A percentile compares a stretch with the other conserved stretches of the same genome.
phyloP scores from a whole-genome alignment of 345 rosid genomes.

The Adansonia digitata region DNA sequence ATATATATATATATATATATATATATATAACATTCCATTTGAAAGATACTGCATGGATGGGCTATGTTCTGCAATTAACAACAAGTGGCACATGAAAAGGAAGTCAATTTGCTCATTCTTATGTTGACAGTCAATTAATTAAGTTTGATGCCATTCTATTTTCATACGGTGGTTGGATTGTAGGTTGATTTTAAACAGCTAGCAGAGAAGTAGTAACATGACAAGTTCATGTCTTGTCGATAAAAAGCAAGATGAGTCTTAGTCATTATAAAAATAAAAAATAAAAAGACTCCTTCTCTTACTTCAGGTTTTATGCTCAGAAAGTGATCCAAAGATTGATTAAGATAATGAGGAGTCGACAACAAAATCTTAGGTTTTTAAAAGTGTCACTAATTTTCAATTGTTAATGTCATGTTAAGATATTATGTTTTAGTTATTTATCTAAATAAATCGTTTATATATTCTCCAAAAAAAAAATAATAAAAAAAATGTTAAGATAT shows the following conservation, averaged over 20 bases:
- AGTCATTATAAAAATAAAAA: too few relatives aligned
- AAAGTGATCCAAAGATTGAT: slow-evolving; percentile 19
- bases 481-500: too few relatives aligned
- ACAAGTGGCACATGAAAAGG: not conserved
- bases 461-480: too few relatives aligned
- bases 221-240: not conserved
- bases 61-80: not conserved
- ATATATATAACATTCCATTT: too few relatives aligned
- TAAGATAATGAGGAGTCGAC: not conserved
- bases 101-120: not conserved
- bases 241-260: not conserved
- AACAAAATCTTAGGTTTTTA: not conserved
- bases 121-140: not conserved
- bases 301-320: not conserved
- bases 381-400: not conserved
- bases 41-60: too few relatives aligned
- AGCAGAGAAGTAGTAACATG: not conserved
- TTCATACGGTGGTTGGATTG: not conserved
- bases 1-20: too few relatives aligned
- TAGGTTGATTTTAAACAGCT: not conserved
- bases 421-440: slow-evolving; percentile 1
- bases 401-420: not conserved
- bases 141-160: not conserved
- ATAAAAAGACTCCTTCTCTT: too few relatives aligned
- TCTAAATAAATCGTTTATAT: not conserved